A percentile compares a stretch with the other conserved stretches of the same genome.
These are phyloP conservation scores for Pichia sp. DNA, from an alignment of 1,139 yeast species.

Conservation along the genomic window DNA sequence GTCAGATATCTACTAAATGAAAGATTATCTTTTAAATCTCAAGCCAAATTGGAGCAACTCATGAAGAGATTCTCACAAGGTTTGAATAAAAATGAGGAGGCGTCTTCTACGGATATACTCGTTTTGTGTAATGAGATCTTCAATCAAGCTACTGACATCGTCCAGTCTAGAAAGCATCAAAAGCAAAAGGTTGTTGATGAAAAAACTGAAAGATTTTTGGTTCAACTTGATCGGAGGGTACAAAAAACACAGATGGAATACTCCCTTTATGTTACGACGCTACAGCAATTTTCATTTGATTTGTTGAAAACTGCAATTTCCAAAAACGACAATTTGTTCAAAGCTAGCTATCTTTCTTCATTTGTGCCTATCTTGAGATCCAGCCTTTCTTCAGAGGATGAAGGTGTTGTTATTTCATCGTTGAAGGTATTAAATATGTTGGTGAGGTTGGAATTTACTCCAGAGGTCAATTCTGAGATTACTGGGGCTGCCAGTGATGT, in stretches of 20 bases:
- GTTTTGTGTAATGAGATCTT: constrained; percentile 72
- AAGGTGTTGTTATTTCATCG: constrained; percentile 66
- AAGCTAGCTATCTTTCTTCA: constrained; percentile 59
- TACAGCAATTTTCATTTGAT: constrained; percentile 78
- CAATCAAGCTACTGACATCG: constrained; percentile 45
- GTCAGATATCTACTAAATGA: constrained; percentile 62
- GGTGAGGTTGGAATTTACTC: constrained; percentile 59
- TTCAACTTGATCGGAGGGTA: constrained; percentile 58
- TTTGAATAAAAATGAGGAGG: constrained; percentile 62
- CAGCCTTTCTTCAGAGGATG: constrained; percentile 61
- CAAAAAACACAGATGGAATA: constrained; percentile 49
- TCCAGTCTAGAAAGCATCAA: constrained; percentile 26
- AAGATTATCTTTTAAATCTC: constrained; percentile 61
- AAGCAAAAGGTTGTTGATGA: constrained; percentile 29
- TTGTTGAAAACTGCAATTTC: constrained; percentile 67
- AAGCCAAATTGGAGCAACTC: constrained; percentile 74
- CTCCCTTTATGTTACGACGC: constrained; percentile 48
- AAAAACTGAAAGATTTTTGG: constrained; percentile 52
- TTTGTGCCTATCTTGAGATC: constrained; percentile 70
- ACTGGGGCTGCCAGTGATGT: constrained; percentile 59
- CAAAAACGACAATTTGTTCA: constrained; percentile 53
- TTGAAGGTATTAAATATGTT: constrained; percentile 59
- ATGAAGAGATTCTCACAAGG: constrained; percentile 76
- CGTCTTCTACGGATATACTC: constrained; percentile 56
- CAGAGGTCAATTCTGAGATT: constrained; percentile 49